Evolutionary conservation across 2,329 filamentous ascomycete species (phyloP).

Genomic region (Myrmaecium sp.): DNA sequence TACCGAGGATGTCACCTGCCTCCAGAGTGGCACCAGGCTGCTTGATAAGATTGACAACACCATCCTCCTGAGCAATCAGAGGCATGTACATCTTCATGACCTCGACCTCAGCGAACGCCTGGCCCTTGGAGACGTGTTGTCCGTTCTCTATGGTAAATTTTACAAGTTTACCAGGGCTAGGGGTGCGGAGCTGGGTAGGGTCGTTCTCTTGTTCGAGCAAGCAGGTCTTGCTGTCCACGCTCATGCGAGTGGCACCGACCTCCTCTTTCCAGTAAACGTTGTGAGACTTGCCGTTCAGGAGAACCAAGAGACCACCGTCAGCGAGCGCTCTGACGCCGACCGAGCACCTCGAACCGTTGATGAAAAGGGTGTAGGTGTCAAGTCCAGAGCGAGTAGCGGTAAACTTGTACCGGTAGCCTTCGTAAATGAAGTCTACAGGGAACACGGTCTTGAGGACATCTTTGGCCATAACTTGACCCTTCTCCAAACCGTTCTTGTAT

Average conservation of each 20-base stretch:
- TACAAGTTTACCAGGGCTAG: constrained; percentile 92
- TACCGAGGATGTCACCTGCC: constrained; percentile 96
- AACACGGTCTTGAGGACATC: constrained; percentile 97
- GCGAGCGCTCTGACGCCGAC: constrained; percentile 85
- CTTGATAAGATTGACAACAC: constrained; percentile 95
- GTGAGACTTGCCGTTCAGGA: constrained; percentile 85
- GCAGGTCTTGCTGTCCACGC: constrained; percentile 96
- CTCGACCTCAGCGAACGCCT: constrained; percentile 91
- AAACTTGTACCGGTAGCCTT: constrained; percentile 93
- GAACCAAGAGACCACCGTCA: constrained; percentile 81
- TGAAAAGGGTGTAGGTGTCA: constrained; percentile 95
- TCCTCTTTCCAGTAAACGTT: constrained; percentile 99
- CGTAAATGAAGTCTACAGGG: constrained; percentile 96
- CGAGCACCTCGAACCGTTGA: constrained; percentile 93
- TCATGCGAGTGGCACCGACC: constrained; percentile 84
- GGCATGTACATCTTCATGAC: constrained; percentile 99
- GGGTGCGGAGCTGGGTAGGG: constrained; percentile 86
- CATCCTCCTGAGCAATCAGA: constrained; percentile 82
- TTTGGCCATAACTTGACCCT: constrained; percentile 92
- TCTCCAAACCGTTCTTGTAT: constrained; percentile 78
- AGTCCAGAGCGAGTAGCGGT: constrained; percentile 82
- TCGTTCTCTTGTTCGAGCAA: constrained; percentile 97
- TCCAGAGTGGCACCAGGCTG: constrained; percentile 95
- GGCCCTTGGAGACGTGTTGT: constrained; percentile 77
- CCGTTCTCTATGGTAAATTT: constrained; percentile 96